These are phyloP conservation scores for Galerina sulciceps DNA, from an alignment of 768 basidiomycete genomes.

Conservation along the genomic window DNA sequence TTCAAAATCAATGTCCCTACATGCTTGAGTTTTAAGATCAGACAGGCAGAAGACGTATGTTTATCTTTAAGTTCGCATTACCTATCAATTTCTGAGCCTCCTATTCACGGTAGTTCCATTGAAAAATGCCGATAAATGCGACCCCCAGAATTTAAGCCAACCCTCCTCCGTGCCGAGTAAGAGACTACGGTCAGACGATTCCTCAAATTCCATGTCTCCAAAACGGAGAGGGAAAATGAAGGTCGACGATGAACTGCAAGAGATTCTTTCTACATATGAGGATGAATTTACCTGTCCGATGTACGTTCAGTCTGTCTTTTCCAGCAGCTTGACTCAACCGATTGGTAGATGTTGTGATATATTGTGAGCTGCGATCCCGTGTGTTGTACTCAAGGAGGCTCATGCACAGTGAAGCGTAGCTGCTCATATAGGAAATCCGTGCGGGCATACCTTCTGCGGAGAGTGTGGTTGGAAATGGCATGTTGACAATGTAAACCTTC, in stretches of 20 bases:
- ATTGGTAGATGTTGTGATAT: conserved; percentile 68
- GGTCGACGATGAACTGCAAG: conserved; percentile 24
- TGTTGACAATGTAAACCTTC: conserved; percentile 44
- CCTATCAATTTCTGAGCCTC: neutral
- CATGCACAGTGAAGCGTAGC: conserved; percentile 47
- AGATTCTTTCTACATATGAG: conserved; percentile 53
- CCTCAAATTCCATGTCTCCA: conserved; percentile 14
- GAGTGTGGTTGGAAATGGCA: conserved; percentile 69
- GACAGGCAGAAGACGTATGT: conserved; percentile 1
- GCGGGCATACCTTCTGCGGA: conserved; percentile 77
- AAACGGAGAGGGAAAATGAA: conserved; percentile 50
- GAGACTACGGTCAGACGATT: conserved; percentile 14
- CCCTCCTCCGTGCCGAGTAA: conserved; percentile 16
- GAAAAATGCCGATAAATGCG: neutral
- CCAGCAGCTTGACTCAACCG: conserved; percentile 2
- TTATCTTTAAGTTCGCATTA: neutral
- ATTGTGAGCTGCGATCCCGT: conserved; percentile 50
- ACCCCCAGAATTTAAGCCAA: neutral
- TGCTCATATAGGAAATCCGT: conserved; percentile 68
- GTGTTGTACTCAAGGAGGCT: neutral
- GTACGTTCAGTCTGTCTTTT: conserved; percentile 42
- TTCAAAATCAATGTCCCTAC: neutral
- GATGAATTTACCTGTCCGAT: conserved; percentile 74
- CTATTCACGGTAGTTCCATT: conserved; percentile 2
- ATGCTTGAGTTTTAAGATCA: neutral